Evolutionary conservation across 345 rosid genomes (phyloP).

Genomic region (Cardamine chenopodiifolia): DNA sequence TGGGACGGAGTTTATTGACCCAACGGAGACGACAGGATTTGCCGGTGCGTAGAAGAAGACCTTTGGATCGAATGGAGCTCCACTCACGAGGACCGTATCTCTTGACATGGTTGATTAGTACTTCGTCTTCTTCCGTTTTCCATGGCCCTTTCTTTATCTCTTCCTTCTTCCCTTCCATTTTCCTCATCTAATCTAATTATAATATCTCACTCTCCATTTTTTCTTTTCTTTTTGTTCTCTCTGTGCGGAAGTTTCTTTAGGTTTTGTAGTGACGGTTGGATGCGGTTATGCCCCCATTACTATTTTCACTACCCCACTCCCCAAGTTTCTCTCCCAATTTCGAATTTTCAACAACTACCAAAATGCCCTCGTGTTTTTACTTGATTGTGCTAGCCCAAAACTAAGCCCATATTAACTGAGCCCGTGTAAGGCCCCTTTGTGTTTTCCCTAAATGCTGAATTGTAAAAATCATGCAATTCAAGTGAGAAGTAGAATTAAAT

Average conservation of each 20-base stretch:
- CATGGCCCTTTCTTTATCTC: constrained; percentile 88
- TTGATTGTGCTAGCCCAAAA: neutral
- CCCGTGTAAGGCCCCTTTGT: neutral
- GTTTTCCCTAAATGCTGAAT: too few relatives aligned
- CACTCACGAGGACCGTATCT: constrained; percentile 87
- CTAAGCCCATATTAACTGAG: constrained; percentile 13
- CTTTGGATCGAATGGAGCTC: constrained; percentile 99
- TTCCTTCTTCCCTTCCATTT: constrained; percentile 52
- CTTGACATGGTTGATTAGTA: constrained; percentile 68
- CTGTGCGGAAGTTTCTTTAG: constrained; percentile 18
- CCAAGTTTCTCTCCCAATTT: constrained; percentile 47
- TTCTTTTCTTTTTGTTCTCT: neutral
- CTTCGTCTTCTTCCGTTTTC: constrained; percentile 91
- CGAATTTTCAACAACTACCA: neutral
- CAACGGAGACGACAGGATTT: constrained; percentile 98
- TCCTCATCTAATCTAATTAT: constrained; percentile 13
- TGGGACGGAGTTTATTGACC: constrained; percentile 95
- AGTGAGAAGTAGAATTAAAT: neutral
- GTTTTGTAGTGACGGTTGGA: constrained; percentile 47
- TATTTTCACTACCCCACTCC: constrained; percentile 45
- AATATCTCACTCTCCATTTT: neutral
- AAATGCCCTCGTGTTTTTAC: neutral
- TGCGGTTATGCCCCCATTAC: constrained; percentile 47
- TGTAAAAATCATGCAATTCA: neutral
- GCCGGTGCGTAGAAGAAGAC: constrained; percentile 80